A percentile compares a stretch with the other conserved stretches of the same genome.
Conservation (phyloP, 106 monocot species). For the Dioscorea dumetorum region DNA sequence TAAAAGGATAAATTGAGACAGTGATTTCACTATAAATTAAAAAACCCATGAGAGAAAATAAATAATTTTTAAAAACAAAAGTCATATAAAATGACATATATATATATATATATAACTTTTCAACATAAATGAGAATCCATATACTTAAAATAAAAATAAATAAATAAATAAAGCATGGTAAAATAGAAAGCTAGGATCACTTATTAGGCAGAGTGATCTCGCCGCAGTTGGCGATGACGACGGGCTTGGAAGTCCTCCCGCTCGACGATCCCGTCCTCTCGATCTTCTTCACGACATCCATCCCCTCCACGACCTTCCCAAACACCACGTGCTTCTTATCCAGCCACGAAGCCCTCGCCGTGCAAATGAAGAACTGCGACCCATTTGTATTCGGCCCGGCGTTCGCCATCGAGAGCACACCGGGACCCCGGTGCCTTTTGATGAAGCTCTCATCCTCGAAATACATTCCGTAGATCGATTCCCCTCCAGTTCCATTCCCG, state of each 20-base stretch:
- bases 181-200: too few relatives aligned
- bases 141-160: too few relatives aligned
- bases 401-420: constrained; percentile 85
- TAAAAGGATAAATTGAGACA: too few relatives aligned
- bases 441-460: constrained; percentile 72
- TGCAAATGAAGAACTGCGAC: constrained; percentile 86
- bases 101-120: too few relatives aligned
- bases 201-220: constrained; percentile 21
- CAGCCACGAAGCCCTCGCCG: constrained; percentile 51
- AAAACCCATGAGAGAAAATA: too few relatives aligned
- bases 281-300: constrained; percentile 43
- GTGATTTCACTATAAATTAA: too few relatives aligned
- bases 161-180: too few relatives aligned
- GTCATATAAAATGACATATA: too few relatives aligned
- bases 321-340: constrained; percentile 81
- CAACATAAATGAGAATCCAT: too few relatives aligned
- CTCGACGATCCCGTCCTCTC: constrained; percentile 42
- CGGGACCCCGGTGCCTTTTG: constrained; percentile 52
- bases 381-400: constrained; percentile 72
- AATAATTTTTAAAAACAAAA: too few relatives aligned
- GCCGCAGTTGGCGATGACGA: constrained; percentile 51
- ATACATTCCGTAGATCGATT: constrained; percentile 71
- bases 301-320: constrained; percentile 57
- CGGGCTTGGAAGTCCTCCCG: constrained; percentile 35
- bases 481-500: constrained; percentile 84